These are phyloP conservation scores for Tylopilus felleus DNA, from an alignment of 768 basidiomycete genomes.

Conservation along the genomic window DNA sequence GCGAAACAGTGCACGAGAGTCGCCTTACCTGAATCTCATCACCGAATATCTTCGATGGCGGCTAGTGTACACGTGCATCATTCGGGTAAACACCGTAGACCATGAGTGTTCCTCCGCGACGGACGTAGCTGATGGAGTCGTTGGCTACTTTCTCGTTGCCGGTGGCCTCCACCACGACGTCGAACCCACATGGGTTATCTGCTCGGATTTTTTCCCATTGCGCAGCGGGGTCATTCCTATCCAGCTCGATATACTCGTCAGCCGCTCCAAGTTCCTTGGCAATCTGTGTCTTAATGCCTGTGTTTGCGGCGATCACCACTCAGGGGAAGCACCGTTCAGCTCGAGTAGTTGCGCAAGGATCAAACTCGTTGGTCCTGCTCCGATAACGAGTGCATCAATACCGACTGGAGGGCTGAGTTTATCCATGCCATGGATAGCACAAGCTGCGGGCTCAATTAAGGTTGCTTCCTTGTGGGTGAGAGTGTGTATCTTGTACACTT, in stretches of 20 bases:
- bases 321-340: slow-evolving; percentile 74
- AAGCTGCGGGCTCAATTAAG: slow-evolving; percentile 81
- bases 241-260: slow-evolving; percentile 81
- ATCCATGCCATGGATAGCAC: slow-evolving; percentile 86
- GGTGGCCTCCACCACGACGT: slow-evolving; percentile 72
- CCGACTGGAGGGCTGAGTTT: slow-evolving; percentile 77
- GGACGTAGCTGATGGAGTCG: slow-evolving; percentile 80
- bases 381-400: slow-evolving; percentile 74
- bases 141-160: slow-evolving; percentile 79
- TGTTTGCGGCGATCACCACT: slow-evolving; percentile 81
- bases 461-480: slow-evolving; percentile 82
- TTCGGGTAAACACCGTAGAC: slow-evolving; percentile 86
- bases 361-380: slow-evolving; percentile 83
- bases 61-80: slow-evolving; percentile 75
- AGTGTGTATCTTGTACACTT: slow-evolving; percentile 81
- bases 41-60: slow-evolving; percentile 70
- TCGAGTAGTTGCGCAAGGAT: slow-evolving; percentile 85
- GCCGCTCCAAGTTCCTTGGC: slow-evolving; percentile 71
- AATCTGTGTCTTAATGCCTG: slow-evolving; percentile 83
- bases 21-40: slow-evolving; percentile 45
- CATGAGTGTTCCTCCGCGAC: slow-evolving; percentile 75
- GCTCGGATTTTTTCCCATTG: slow-evolving; percentile 76
- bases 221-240: slow-evolving; percentile 59
- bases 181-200: slow-evolving; percentile 80
- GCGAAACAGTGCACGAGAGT: neutral